Base-by-base conservation (phyloP, 768 basidiomycete species). In the Udeniomyces megalosporus region DNA sequence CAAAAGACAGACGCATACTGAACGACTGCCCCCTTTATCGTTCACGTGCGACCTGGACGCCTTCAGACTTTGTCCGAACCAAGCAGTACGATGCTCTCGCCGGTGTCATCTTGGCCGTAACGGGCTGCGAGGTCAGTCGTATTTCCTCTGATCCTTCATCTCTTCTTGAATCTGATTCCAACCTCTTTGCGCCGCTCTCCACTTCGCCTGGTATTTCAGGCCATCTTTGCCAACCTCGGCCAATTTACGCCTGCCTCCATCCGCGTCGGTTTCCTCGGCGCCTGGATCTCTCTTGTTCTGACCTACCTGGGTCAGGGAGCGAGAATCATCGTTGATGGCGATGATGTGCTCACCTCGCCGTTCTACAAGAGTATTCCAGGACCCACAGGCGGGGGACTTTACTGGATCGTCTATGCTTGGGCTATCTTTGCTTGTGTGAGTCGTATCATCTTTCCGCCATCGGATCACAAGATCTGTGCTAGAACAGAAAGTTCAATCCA, bases 301-400 rank as follows among this genome's bases (percentile, higher is more conserved):
- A 80, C 81, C 6, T 86, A 86, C 68, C 79, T 86, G 20, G 84
- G 84, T 1, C 84, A 86, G 72, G 84, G 84, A 15, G 80, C 84
- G 12, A 76, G 48, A 2, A 72, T 86, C 42, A 79, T 84, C 62
- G 59, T 66, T 2, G 77, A 81, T 60, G 79, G 80, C 4, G 77
- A 77, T 28, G 66, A 48, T 0, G 78, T 83, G 22, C 67, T 85
- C 4, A 14, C 66, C 0, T 82, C 82, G 65, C 72, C 84, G 2
- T 85, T 86, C 70, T 85, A 84, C 73, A 73, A 74, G 0, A 76
- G 80, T 2, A 84, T 86, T 50, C 84, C 84, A 0, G 84, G 83
- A 0, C 71, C 75, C 0, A 60, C 62, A 3, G 78, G 78, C 58
- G 80, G 82, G 0, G 73, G 75, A 0, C 71, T 84, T 4, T 85